Evolutionary conservation across 805 yeast species (phyloP).

Genomic region (Schizosaccharomyces octosporus): DNA sequence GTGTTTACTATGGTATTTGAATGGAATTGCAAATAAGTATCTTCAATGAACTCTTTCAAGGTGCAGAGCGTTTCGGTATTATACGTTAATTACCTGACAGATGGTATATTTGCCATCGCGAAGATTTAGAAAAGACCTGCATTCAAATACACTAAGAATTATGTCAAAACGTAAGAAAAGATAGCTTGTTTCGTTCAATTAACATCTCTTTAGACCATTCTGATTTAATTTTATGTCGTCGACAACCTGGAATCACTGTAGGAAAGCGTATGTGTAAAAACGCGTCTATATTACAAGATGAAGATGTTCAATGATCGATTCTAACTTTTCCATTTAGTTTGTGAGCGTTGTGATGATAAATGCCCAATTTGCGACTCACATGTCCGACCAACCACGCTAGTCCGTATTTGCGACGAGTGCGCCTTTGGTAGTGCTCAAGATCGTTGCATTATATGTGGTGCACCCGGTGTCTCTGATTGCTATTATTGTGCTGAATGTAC

Average conservation of each 20-base stretch:
- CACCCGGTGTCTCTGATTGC: slow-evolving; percentile 39
- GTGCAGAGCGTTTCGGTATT: too few relatives aligned
- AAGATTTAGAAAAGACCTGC: too few relatives aligned
- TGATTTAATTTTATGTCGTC: slow-evolving; percentile 61
- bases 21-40: too few relatives aligned
- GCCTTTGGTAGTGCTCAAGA: slow-evolving; percentile 40
- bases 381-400: slow-evolving; percentile 38
- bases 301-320: background rate
- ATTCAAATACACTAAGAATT: background rate
- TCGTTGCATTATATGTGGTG: slow-evolving; percentile 61
- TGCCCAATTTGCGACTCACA: slow-evolving; percentile 79
- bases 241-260: slow-evolving; percentile 49
- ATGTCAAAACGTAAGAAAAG: background rate
- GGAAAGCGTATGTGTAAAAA: slow-evolving; percentile 19
- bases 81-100: too few relatives aligned
- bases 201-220: slow-evolving; percentile 25
- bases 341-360: slow-evolving; percentile 71
- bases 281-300: background rate
- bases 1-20: too few relatives aligned
- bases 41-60: too few relatives aligned
- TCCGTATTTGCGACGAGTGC: slow-evolving; percentile 64
- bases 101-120: too few relatives aligned
- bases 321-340: slow-evolving; percentile 16
- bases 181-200: background rate
- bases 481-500: slow-evolving; percentile 75